Evolutionary conservation across 2,329 filamentous ascomycete genomes (phyloP), one percentile per base, ranked within the genome.

Genomic region (Monascus ruber): DNA sequence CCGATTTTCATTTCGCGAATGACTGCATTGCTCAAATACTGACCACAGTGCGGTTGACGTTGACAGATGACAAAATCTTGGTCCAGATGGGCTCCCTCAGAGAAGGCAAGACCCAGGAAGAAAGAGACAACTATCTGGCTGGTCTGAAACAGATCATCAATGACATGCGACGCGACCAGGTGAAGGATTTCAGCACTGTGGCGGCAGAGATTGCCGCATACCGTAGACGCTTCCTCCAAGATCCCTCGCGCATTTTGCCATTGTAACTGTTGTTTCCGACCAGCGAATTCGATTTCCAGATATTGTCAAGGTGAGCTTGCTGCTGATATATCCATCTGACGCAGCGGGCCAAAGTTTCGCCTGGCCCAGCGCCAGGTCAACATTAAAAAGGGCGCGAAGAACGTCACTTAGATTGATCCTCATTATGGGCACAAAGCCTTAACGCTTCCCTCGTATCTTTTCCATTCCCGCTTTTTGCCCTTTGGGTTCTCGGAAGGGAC

Each of bases 21-120:
- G 3, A 37, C 52, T 54, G 27, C 50, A 45, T 42, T 50, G 56
- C 54, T 42, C 51, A 43, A 47, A 53, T 56, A 59, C 64, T 67
- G 61, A 66, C 63, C 43, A 47, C 56, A 62, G 52, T 48, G 38
- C 39, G 49, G 52, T 59, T 64, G 58, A 65, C 53, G 36, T 52
- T 46, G 40, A 47, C 56, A 71, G 69, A 71, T 62, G 68, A 72
- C 51, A 69, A 68, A 47, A 69, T 72, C 26, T 60, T 72, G 34
- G 58, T 69, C 38, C 63, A 71, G 44, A 63, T 72, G 63, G 67
- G 67, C 38, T 64, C 66, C 26, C 54, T 65, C 25, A 60, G 60
- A 39, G 68, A 70, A 42, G 64, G 68, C 38, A 59, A 63, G 47
- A 66, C 65, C 33, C 53, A 62, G 43, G 58, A 65, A 55, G 62